A percentile compares a stretch with the other conserved stretches of the same genome.
These are phyloP conservation scores for Amniculicola lignicola DNA, from an alignment of 495 filamentous ascomycete genomes.

Conservation along the genomic window DNA sequence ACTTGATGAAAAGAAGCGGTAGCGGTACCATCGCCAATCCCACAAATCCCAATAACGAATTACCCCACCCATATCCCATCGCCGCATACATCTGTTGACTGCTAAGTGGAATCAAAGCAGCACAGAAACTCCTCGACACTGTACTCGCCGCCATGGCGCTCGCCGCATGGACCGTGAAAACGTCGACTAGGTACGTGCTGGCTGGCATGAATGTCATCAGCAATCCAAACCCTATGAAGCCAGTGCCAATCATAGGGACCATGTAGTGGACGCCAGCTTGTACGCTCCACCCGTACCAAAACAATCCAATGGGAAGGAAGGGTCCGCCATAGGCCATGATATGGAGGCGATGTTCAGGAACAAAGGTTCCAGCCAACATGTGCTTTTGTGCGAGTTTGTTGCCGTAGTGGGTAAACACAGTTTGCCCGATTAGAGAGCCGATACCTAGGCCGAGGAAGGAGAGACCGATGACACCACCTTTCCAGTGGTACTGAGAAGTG, in stretches of 20 bases:
- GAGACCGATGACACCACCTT: slow-evolving; percentile 34
- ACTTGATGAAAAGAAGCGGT: slow-evolving; percentile 40
- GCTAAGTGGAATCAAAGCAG: slow-evolving; percentile 32
- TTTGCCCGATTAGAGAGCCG: slow-evolving; percentile 34
- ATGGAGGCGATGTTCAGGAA: slow-evolving; percentile 39
- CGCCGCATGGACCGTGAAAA: slow-evolving; percentile 35
- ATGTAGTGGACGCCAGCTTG: slow-evolving; percentile 37
- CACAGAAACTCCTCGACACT: slow-evolving; percentile 27
- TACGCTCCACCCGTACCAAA: slow-evolving; percentile 41
- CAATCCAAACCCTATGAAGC: slow-evolving; percentile 36
- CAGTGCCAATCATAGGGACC: slow-evolving; percentile 36
- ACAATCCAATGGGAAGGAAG: slow-evolving; percentile 37
- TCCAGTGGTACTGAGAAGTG: slow-evolving; percentile 49
- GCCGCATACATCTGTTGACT: slow-evolving; percentile 37
- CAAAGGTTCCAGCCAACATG: slow-evolving; percentile 24
- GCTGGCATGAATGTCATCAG: slow-evolving; percentile 39
- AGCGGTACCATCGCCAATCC: slow-evolving; percentile 38
- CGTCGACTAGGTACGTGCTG: slow-evolving; percentile 37
- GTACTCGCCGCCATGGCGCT: slow-evolving; percentile 36
- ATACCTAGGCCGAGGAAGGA: slow-evolving; percentile 39
- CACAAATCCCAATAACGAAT: slow-evolving; percentile 42
- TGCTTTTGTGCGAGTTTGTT: slow-evolving; percentile 30
- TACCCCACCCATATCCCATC: slow-evolving; percentile 44
- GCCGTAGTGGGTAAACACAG: slow-evolving; percentile 28
- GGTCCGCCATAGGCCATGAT: slow-evolving; percentile 33